phyloP scores from a whole-genome alignment of 305 asterid species.

The Fraxinus latifolia region DNA sequence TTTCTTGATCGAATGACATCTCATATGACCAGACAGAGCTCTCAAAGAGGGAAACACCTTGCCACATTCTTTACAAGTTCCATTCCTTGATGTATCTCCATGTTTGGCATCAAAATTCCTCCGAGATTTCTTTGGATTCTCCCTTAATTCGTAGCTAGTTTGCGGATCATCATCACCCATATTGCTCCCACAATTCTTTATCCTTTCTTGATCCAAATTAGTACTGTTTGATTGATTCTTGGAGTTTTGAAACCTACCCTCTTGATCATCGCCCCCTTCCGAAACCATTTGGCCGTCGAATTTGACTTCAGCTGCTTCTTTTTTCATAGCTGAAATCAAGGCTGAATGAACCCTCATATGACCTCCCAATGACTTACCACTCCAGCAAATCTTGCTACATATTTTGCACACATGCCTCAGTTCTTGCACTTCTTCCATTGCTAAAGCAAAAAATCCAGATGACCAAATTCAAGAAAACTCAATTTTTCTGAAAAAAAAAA shows the following conservation, averaged over 20 bases:
- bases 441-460: conserved; percentile 27
- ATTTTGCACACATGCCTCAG: conserved; percentile 58
- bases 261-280: conserved; percentile 25
- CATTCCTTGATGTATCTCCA: conserved; percentile 18
- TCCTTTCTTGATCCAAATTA: conserved; percentile 32
- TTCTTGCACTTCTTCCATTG: conserved; percentile 46
- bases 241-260: conserved; percentile 4
- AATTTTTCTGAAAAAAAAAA: not conserved
- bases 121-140: conserved; percentile 76
- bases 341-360: conserved; percentile 82
- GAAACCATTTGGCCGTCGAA: conserved; percentile 26
- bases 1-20: conserved; percentile 56
- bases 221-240: conserved; percentile 29
- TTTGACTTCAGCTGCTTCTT: conserved; percentile 28
- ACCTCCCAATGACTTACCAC: conserved; percentile 85
- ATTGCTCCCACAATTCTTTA: conserved; percentile 6
- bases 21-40: conserved; percentile 80
- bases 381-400: conserved; percentile 60
- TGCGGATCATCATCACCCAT: conserved; percentile 37
- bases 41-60: conserved; percentile 55
- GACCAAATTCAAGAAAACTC: conserved; percentile 18
- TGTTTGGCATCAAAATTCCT: conserved; percentile 44
- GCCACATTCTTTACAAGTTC: conserved; percentile 58
- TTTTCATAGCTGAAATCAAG: conserved; percentile 53
- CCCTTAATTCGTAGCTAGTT: conserved; percentile 54